These are phyloP conservation scores for Kwoniella bestiolae DNA, from an alignment of 768 basidiomycete genomes.

Conservation along the genomic window DNA sequence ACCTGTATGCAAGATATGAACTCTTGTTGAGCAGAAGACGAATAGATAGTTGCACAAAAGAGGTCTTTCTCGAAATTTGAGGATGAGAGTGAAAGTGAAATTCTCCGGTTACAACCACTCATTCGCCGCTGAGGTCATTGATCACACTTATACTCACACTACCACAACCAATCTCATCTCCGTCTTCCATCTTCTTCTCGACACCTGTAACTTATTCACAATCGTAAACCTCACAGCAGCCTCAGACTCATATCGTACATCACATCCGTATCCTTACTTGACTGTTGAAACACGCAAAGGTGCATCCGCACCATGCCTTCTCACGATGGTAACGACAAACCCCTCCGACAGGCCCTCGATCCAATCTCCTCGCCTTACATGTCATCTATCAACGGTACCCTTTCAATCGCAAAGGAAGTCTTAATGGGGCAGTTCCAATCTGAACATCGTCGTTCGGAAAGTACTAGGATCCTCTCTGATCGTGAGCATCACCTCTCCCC, in stretches of 20 bases:
- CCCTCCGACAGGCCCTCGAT: constrained; percentile 47
- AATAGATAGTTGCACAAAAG: not conserved
- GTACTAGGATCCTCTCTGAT: constrained; percentile 52
- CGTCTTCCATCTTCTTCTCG: no score
- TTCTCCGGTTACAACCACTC: constrained; percentile 2
- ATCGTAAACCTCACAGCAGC: not conserved
- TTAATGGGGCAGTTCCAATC: constrained; percentile 51
- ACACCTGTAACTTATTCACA: not conserved
- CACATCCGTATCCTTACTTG: not conserved
- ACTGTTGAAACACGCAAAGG: not conserved
- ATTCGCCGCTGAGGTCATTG: constrained; percentile 15
- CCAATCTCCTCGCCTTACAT: constrained; percentile 44
- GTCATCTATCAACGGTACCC: constrained; percentile 37
- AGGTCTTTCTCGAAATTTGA: not conserved
- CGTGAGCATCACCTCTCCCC: constrained; percentile 36
- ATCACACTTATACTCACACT: not conserved
- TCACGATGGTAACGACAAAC: constrained; percentile 19
- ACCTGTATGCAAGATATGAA: not conserved
- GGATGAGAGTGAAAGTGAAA: not conserved
- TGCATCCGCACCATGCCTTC: constrained; percentile 11
- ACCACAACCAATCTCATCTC: not conserved
- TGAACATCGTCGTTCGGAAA: constrained; percentile 51
- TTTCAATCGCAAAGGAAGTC: constrained; percentile 54
- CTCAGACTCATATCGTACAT: not conserved
- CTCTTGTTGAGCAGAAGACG: not conserved